Base-by-base conservation (phyloP, 2,329 filamentous ascomycete genomes). In the Curvularia sp. region DNA sequence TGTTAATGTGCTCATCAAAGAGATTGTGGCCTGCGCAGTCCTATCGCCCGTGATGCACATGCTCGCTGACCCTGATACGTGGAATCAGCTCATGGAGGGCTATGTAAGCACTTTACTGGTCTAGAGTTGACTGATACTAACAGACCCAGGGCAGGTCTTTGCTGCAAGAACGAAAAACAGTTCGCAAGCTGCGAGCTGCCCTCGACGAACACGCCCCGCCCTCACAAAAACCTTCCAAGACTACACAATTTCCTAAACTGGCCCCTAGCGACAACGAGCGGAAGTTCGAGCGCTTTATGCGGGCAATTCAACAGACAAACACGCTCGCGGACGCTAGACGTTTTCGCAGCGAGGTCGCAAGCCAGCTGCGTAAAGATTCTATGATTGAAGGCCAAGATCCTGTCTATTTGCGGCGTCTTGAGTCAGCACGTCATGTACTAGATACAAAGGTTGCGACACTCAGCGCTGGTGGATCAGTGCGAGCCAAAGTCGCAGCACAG, bases 1-100 rank as follows among this genome's bases (percentile, higher is more conserved):
- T 42, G 93, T 97, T 7, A 87, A 86, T 31, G 89, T 89, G 35
- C 81, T 99, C 53, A 85, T 97, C 59, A 88, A 91, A 67, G 96
- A 99, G 79, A 89, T 99, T 60, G 87, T 97, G n/a, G 85, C 92
- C 22, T 97, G 95, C 76, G 92, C 92, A n/a, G 89, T 99, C 39
- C 81, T 99, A 38, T 88, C 88, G 42, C 95, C 95, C 0, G 81
- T 96, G 22, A 84, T 97, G 73, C 88, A 89, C 68, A 82, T 93
- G 61, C 81, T 99, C 18, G 87, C 91, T 5, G 94, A 99, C 67
- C 93, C 96, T 1, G 96, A 99, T 79, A 96, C 90, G 8, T 99
- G 94, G 94, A 98, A 99, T 71, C 93, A 97, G 76, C 78, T 97
- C 59, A 92, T 98, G 84, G 94, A 98, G 77, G 93, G 89, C 55